Evolutionary conservation across 257 asterid species (phyloP).

Genomic region (Perilla frutescens): DNA sequence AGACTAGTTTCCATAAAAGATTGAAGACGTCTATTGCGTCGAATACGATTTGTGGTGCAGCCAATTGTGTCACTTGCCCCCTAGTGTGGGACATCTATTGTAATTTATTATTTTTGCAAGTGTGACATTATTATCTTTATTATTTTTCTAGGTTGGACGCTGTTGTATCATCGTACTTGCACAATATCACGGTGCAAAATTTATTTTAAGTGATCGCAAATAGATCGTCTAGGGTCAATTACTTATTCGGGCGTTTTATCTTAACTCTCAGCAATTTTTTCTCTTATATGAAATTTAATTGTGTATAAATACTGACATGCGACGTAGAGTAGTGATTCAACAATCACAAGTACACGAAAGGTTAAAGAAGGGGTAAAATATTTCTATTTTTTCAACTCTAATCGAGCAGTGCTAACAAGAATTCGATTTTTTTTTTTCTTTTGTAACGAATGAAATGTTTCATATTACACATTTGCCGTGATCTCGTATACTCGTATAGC

Average conservation of each 20-base stretch:
- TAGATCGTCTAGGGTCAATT: no score
- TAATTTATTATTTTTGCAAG: slow-evolving; percentile 20
- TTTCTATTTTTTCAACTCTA: neutral
- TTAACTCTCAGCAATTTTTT: no score
- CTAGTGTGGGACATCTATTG: neutral
- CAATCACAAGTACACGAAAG: neutral
- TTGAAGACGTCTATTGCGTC: no score
- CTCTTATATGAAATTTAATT: no score
- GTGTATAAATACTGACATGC: no score
- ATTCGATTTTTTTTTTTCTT: neutral
- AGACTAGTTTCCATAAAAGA: neutral
- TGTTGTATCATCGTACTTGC: neutral
- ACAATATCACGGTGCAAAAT: no score
- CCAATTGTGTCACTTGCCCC: neutral
- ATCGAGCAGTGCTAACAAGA: slow-evolving; percentile 7
- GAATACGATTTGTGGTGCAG: neutral
- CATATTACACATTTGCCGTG: slow-evolving; percentile 8
- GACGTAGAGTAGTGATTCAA: neutral
- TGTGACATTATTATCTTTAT: neutral
- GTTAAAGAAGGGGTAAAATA: neutral
- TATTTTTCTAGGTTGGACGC: neutral
- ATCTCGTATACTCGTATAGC: slow-evolving; percentile 1
- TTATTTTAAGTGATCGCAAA: no score
- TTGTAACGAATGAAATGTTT: neutral
- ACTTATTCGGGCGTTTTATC: no score